A percentile compares a stretch with the other conserved stretches of the same genome.
phyloP scores from a whole-genome alignment of 805 yeast species.

The Lipomyces orientalis region DNA sequence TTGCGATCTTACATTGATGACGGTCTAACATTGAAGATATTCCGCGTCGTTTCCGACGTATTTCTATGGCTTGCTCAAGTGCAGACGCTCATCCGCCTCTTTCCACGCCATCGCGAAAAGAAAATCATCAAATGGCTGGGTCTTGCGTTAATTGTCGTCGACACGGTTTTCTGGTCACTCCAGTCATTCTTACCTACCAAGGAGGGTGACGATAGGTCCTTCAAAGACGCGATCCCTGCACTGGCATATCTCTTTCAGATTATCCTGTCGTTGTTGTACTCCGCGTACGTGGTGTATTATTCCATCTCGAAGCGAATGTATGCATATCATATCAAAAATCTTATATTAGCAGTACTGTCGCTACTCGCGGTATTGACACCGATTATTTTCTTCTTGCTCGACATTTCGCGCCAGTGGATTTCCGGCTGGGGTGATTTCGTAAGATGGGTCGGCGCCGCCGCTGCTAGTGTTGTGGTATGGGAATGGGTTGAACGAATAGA shows the following conservation, averaged over 20 bases:
- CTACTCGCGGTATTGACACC: conserved; percentile 51
- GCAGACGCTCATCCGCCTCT: conserved; percentile 54
- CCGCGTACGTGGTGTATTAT: conserved; percentile 49
- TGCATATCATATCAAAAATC: conserved; percentile 53
- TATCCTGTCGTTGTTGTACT: conserved; percentile 44
- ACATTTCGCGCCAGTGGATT: conserved; percentile 49
- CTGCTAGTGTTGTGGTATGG: conserved; percentile 62
- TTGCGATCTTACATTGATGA: conserved; percentile 51
- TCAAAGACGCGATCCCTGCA: conserved; percentile 45
- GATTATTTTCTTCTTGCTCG: conserved; percentile 48
- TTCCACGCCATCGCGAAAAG: conserved; percentile 46
- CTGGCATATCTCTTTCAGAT: conserved; percentile 45
- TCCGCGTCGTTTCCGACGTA: conserved; percentile 51
- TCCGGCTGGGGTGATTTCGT: conserved; percentile 58
- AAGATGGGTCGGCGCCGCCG: conserved; percentile 55
- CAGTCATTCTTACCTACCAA: conserved; percentile 31
- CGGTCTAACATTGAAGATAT: conserved; percentile 48
- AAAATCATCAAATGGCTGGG: conserved; percentile 47
- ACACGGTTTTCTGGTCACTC: conserved; percentile 42
- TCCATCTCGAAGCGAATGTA: conserved; percentile 49
- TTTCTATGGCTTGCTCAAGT: conserved; percentile 61
- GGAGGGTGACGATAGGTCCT: conserved; percentile 38
- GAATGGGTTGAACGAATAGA: conserved; percentile 68
- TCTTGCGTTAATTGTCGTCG: conserved; percentile 43
- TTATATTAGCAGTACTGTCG: conserved; percentile 57